Evolutionary conservation across 176 grass and related monocot genomes (phyloP).

Genomic region (Luzula sylvatica): DNA sequence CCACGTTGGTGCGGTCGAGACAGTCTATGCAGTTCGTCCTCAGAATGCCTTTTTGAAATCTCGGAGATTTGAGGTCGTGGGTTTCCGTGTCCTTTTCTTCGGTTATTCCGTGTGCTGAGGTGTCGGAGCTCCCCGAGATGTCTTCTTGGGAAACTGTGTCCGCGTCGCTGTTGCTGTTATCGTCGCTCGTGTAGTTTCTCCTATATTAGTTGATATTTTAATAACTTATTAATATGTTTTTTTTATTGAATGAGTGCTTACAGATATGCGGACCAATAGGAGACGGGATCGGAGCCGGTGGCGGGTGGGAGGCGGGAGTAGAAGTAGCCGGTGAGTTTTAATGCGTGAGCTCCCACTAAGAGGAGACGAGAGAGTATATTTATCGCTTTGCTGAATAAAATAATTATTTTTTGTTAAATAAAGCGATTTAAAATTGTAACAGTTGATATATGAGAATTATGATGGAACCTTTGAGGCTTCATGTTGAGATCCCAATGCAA

Average conservation of each 20-base stretch:
- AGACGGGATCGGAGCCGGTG: slow-evolving; percentile 28
- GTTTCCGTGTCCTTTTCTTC: slow-evolving; percentile 43
- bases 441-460: no score
- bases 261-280: slow-evolving; percentile 38
- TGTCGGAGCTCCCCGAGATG: slow-evolving; percentile 40
- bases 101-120: slow-evolving; percentile 36
- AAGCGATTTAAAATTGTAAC: not conserved
- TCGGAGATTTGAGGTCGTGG: slow-evolving; percentile 29
- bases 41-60: slow-evolving; percentile 70
- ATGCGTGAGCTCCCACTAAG: slow-evolving; percentile 55
- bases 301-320: slow-evolving; percentile 43
- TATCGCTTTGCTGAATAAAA: slow-evolving; percentile 43
- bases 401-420: not conserved
- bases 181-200: slow-evolving; percentile 19
- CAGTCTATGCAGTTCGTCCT: slow-evolving; percentile 96
- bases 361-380: slow-evolving; percentile 65
- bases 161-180: slow-evolving; percentile 30
- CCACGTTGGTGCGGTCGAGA: slow-evolving; percentile 95
- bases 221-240: no score
- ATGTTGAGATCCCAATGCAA: slow-evolving; percentile 95
- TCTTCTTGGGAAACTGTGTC: slow-evolving; percentile 58
- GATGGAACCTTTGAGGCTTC: slow-evolving; percentile 60
- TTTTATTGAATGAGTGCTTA: slow-evolving; percentile 22
- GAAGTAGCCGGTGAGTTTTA: slow-evolving; percentile 75
- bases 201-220: not conserved